Percentiles rank a stretch among this genome's conserved stretches.
Evolutionary conservation across 805 yeast species (phyloP).

Genomic region (Wickerhamomyces queroliae): DNA sequence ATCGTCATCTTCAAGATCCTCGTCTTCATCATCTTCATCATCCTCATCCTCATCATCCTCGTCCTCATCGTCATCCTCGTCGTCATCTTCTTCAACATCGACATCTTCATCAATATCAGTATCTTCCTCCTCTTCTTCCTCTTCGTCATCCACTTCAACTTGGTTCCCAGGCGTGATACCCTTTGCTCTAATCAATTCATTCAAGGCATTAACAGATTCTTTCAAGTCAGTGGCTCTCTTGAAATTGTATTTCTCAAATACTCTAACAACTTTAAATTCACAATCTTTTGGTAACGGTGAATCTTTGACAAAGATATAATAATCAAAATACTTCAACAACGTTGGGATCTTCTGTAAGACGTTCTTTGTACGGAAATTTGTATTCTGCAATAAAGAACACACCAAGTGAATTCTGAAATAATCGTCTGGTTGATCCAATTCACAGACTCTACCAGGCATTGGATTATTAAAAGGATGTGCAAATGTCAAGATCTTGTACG

Average conservation of each 20-base stretch:
- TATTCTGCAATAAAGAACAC: conserved; percentile 33
- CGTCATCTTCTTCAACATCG: conserved; percentile 22
- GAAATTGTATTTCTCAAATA: conserved; percentile 32
- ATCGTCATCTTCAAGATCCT: conserved; percentile 19
- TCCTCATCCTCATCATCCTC: conserved; percentile 22
- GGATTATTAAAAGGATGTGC: conserved; percentile 67
- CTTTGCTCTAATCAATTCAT: conserved; percentile 20
- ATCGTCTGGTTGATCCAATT: conserved; percentile 58
- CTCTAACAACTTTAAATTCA: conserved; percentile 43
- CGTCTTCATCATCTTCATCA: conserved; percentile 18
- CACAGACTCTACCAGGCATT: conserved; percentile 30
- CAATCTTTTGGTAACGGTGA: conserved; percentile 61
- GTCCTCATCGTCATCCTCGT: conserved; percentile 13
- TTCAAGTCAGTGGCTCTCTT: conserved; percentile 30
- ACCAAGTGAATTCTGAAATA: conserved; percentile 66
- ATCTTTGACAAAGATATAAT: conserved; percentile 56
- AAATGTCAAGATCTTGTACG: conserved; percentile 51
- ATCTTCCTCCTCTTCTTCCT: conserved; percentile 19
- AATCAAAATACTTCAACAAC: conserved; percentile 62
- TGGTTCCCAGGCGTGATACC: conserved; percentile 8
- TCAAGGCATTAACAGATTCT: conserved; percentile 39
- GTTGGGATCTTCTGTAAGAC: conserved; percentile 24
- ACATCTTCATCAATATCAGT: conserved; percentile 24
- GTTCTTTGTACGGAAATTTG: conserved; percentile 15
- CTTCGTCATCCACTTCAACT: conserved; percentile 19